Base-by-base conservation (phyloP, 164 flowering plant species). In the Chloranthus sessilifolius region DNA sequence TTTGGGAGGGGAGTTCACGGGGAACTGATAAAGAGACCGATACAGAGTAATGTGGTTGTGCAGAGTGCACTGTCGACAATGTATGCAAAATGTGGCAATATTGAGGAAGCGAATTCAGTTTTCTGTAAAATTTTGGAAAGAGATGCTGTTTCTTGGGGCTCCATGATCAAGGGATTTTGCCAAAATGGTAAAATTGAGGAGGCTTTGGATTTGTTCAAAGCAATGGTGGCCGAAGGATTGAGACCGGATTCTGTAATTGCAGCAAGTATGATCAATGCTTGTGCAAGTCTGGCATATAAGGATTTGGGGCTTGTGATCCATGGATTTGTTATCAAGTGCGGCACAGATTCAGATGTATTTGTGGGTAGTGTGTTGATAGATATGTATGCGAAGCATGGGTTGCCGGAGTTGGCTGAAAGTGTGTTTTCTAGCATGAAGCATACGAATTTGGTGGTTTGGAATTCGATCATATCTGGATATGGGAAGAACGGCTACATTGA, bases 361-460 rank as follows among this genome's bases (percentile, higher is more conserved):
- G 78, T 78, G 3, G 73, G 74, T 42, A 64, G 67, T 59, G 61
- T 76, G 3, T 56, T 81, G 56, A 38, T 78, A 10, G 83, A 76
- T 52, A 64, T 75, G 80, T 81, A 78, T 45, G 67, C 79, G 2
- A 74, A 72, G 73, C 65, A 58, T 50, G 66, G 70, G 52, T 56
- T 56, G 17, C 68, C 68, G 14, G 69, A 68, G 26, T 38, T 47
- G 56, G 70, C 83, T 42, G 58, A 23, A 57, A 46, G 42, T 30
- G 61, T 75, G 20, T 75, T 81, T 53, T 57, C 72, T 5, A 43
- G 20, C 22, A 78, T 78, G 79, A 52, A 60, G 0, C 39, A 35
- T 22, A 76, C 61, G 53, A 75, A 72, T 43, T 55, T 81, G 47
- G 81, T 76, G 24, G 67, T 75, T 7, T 78, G 87, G 87, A 81